These are phyloP conservation scores for Phialophora chinensis DNA, from an alignment of 2,329 filamentous ascomycete species.

Conservation along the genomic window DNA sequence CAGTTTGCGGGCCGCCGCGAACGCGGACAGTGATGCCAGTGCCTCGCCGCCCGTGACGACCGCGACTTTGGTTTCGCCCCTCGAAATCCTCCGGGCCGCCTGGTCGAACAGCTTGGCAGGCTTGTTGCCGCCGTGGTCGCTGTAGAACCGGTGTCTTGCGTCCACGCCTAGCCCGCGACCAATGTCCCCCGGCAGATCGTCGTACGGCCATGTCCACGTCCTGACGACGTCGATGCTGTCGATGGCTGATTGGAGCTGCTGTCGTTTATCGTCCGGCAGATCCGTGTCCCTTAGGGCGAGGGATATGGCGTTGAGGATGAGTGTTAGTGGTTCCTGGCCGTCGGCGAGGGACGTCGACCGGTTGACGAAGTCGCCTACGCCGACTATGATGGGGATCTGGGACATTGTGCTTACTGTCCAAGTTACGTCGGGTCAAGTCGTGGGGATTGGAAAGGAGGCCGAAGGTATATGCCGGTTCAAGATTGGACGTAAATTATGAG, in stretches of 20 bases:
- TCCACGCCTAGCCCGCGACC: conserved; percentile 56
- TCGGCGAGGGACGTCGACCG: conserved; percentile 57
- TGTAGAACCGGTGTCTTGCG: conserved; percentile 57
- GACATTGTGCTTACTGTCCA: background rate
- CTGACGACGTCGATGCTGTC: conserved; percentile 66
- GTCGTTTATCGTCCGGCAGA: conserved; percentile 40
- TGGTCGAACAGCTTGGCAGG: conserved; percentile 68
- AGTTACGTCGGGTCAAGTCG: background rate
- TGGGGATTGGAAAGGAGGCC: background rate
- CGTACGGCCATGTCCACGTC: conserved; percentile 71
- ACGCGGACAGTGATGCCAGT: conserved; percentile 63
- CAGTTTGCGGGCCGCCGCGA: conserved; percentile 57
- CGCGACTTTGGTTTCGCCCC: conserved; percentile 61
- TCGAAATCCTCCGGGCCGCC: conserved; percentile 63
- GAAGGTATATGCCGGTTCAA: background rate
- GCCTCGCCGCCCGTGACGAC: conserved; percentile 70
- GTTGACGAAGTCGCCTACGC: conserved; percentile 68
- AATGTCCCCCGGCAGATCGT: conserved; percentile 62
- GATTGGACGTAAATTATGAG: background rate
- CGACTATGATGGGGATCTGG: conserved; percentile 62
- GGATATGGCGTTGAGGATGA: conserved; percentile 64
- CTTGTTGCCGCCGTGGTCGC: conserved; percentile 68
- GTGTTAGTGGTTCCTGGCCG: conserved; percentile 63
- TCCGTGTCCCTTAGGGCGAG: conserved; percentile 59
- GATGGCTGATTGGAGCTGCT: conserved; percentile 53